A percentile compares a stretch with the other conserved stretches of the same genome.
Conservation (phyloP, 352 stramenopile genomes). For the Peronospora tabacina region DNA sequence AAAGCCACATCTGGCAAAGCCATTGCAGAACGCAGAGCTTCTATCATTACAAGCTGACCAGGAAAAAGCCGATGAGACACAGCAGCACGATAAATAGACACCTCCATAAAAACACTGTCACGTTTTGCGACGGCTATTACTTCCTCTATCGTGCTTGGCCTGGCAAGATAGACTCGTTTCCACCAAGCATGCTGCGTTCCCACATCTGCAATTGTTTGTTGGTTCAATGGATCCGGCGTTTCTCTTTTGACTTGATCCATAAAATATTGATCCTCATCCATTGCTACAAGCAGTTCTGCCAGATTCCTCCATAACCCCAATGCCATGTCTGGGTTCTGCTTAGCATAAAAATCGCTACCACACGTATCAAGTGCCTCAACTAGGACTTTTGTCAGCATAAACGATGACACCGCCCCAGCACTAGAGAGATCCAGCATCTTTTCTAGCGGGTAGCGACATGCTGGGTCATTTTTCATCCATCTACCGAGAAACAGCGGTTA, state of each 20-base stretch:
- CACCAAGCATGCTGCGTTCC: constrained; percentile 40
- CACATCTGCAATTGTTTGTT: constrained; percentile 29
- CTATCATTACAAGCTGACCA: constrained; percentile 17
- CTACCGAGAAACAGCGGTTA: constrained; percentile 18
- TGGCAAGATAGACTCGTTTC: constrained; percentile 52
- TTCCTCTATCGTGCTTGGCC: constrained; percentile 28
- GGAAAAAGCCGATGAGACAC: constrained; percentile 39
- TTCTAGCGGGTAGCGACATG: constrained; percentile 35
- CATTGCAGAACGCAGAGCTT: constrained; percentile 24
- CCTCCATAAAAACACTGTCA: constrained; percentile 26
- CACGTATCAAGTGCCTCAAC: constrained; percentile 44
- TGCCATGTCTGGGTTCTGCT: constrained; percentile 27
- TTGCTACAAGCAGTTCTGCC: constrained; percentile 36
- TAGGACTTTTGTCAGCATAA: constrained; percentile 31
- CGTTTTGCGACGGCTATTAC: constrained; percentile 21
- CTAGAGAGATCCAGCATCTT: constrained; percentile 46
- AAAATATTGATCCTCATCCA: constrained; percentile 40
- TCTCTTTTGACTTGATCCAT: constrained; percentile 19
- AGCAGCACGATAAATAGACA: constrained; percentile 40
- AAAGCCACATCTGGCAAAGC: constrained; percentile 11
- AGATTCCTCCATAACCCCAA: constrained; percentile 49
- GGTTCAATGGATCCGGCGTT: constrained; percentile 1
- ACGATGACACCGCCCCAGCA: constrained; percentile 30
- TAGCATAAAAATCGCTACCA: constrained; percentile 48
- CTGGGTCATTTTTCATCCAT: constrained; percentile 53